Evolutionary conservation across 768 basidiomycete species (phyloP), one percentile per base, ranked within the genome.

Genomic region (Punctularia strigosozonata): DNA sequence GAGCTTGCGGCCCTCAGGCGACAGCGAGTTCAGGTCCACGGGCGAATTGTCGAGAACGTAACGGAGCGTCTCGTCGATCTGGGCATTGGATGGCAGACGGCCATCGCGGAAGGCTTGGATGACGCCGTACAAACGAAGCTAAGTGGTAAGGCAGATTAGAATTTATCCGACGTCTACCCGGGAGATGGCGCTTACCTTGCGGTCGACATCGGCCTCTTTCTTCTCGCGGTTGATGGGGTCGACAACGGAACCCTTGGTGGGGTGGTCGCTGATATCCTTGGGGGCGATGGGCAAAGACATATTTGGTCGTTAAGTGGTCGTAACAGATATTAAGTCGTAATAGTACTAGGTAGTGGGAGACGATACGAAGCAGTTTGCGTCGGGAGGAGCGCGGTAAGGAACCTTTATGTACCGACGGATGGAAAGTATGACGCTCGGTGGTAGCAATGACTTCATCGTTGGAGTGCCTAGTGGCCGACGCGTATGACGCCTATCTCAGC

Each of bases 31-130:
- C 42, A 72, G 50, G 39, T 80, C 68, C 31, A 89, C 69, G 10
- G 80, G 77, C 6, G 75, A 66, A 52, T 62, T 45, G 23, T 66
- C 56, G 44, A 74, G 61, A 31, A 84, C 69, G 54, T 89, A 89
- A 38, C 62, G 57, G 41, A 95, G 68, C 2, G 78, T 71, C 15
- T 66, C 50, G 60, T 87, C 79, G 48, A 92, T 81, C 58, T 95
- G 90, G 8, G 56, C 49, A 61, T 91, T 91, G 40, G 80, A 67
- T 6, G 88, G 90, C 53, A 85, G 64, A 41, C 79, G 77, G 18
- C 84, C 86, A 37, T 77, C 66, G 34, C 84, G 71, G 53, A 95
- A 75, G 0, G 89, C 90, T 47, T 82, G 65, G 43, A 95, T 67
- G 39, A 84, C 75, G 47, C 81, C 86, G 52, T 80, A 92, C 31